Evolutionary conservation across 352 stramenopile species (phyloP), one percentile per base, ranked within the genome.

Genomic region (Plasmopara muralis): DNA sequence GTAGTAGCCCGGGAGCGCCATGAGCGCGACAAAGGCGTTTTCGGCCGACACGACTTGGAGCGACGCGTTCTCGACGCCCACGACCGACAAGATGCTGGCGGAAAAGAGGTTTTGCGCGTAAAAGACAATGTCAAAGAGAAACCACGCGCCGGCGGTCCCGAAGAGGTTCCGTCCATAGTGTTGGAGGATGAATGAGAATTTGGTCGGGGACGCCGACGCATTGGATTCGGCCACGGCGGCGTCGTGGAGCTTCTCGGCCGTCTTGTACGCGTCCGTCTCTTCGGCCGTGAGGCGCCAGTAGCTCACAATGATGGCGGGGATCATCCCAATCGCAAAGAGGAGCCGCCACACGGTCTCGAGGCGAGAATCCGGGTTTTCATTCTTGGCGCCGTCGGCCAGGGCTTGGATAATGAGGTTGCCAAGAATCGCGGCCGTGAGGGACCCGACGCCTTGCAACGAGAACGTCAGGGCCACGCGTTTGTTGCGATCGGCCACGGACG

Each of bases 91-190:
- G 31, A 90, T 86, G 31, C 66, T 83, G 12, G 77, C 77, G 9
- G 77, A 87, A 56, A 91, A 93, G 12, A 93, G 58, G 44, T 85
- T 87, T 55, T 88, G 76, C 2, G 79, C 74, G 55, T 86, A 89
- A 47, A 85, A 92, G 2, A 89, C 74, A 47, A 95, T 84, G 53
- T 93, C 84, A 54, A 92, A 90, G 9, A 93, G 72, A 58, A 95
- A 91, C 82, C 84, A 95, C 44, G 76, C 77, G 50, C 75, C 79
- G 0, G 83, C 81, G 35, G 74, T 87, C 1, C 81, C 83, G 5
- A 92, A 31, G 6, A 94, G 57, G 10, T 64, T 58, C 14, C 57
- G 48, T 13, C 74, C 62, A 53, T 85, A 85, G 59, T 87, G 50
- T 6, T 60, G 60, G 14, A 79, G 20, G 28, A 87, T 78, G 56